Percentiles rank a stretch among this genome's conserved stretches.
phyloP scores from a whole-genome alignment of 1,139 yeast species.

The Sugiyamaella novakii region DNA sequence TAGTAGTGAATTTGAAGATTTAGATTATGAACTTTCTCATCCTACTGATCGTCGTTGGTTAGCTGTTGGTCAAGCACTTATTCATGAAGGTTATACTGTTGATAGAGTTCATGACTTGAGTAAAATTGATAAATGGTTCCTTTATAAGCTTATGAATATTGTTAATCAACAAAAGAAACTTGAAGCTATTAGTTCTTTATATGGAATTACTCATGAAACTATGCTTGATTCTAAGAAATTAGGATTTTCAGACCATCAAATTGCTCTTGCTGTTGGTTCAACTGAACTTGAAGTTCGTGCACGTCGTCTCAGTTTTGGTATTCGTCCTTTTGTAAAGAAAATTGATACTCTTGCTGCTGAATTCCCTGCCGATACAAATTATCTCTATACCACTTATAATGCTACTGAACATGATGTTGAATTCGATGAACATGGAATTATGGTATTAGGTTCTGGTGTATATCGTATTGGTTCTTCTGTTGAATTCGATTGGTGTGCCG shows the following conservation, averaged over 20 bases:
- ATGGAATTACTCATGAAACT: slow-evolving; percentile 63
- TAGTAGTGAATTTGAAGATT: slow-evolving; percentile 65
- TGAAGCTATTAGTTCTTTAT: slow-evolving; percentile 61
- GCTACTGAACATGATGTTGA: slow-evolving; percentile 83
- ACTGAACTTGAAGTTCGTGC: slow-evolving; percentile 79
- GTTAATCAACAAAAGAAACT: slow-evolving; percentile 84
- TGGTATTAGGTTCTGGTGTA: slow-evolving; percentile 97
- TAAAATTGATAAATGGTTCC: slow-evolving; percentile 95
- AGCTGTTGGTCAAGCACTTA: slow-evolving; percentile 95
- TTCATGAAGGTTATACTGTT: slow-evolving; percentile 86
- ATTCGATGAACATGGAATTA: slow-evolving; percentile 86
- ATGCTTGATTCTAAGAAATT: slow-evolving; percentile 83
- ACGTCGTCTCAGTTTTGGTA: slow-evolving; percentile 72
- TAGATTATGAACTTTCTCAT: slow-evolving; percentile 76
- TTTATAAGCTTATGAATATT: slow-evolving; percentile 86
- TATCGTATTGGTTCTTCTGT: slow-evolving; percentile 98
- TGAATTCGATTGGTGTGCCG: slow-evolving; percentile 99
- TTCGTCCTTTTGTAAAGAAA: slow-evolving; percentile 91
- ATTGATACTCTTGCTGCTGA: slow-evolving; percentile 98
- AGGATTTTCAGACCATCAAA: slow-evolving; percentile 95
- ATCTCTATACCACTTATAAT: slow-evolving; percentile 93
- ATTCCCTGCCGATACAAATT: slow-evolving; percentile 96
- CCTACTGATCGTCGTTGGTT: slow-evolving; percentile 98
- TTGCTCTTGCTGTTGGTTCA: slow-evolving; percentile 70
- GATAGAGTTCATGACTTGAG: slow-evolving; percentile 88